phyloP scores from a whole-genome alignment of 2,329 filamentous ascomycete genomes.

The Emericellopsis cladophorae region DNA sequence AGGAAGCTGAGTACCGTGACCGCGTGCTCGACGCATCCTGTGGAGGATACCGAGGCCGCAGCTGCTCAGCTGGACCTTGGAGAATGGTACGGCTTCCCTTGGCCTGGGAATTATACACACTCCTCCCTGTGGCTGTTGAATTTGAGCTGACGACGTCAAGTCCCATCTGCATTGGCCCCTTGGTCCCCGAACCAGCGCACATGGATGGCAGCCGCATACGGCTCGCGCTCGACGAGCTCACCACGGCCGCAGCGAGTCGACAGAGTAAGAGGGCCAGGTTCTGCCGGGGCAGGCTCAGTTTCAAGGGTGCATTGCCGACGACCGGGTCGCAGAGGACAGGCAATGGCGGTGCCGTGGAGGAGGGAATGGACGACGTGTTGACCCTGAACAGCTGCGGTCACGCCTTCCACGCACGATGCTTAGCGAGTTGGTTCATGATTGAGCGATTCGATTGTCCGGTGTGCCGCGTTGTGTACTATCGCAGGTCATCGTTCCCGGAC shows the following conservation, averaged over 20 bases:
- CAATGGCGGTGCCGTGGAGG: background rate
- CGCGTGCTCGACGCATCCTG: slow-evolving; percentile 7
- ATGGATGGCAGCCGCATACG: slow-evolving; percentile 5
- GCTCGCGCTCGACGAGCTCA: slow-evolving; percentile 4
- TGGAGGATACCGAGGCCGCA: background rate
- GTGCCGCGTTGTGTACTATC: slow-evolving; percentile 21
- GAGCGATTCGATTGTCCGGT: slow-evolving; percentile 23
- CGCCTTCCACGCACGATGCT: slow-evolving; percentile 24
- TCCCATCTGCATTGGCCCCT: slow-evolving; percentile 19
- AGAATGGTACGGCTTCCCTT: slow-evolving; percentile 1
- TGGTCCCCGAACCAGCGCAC: slow-evolving; percentile 13
- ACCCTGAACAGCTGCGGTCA: slow-evolving; percentile 23
- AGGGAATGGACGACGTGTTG: slow-evolving; percentile 17
- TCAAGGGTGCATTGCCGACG: too few relatives aligned
- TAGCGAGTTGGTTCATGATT: slow-evolving; percentile 24
- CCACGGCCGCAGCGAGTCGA: background rate
- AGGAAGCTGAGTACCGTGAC: slow-evolving; percentile 16
- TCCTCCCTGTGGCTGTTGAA: background rate
- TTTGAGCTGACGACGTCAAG: slow-evolving; percentile 5
- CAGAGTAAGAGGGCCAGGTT: background rate
- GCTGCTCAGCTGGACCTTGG: slow-evolving; percentile 1
- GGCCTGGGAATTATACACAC: background rate
- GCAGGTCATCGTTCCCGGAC: slow-evolving; percentile 2
- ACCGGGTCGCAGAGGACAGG: background rate
- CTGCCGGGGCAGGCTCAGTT: background rate